These are phyloP conservation scores for Graphium sp. DNA, from an alignment of 2,329 filamentous ascomycete species.

Conservation along the genomic window DNA sequence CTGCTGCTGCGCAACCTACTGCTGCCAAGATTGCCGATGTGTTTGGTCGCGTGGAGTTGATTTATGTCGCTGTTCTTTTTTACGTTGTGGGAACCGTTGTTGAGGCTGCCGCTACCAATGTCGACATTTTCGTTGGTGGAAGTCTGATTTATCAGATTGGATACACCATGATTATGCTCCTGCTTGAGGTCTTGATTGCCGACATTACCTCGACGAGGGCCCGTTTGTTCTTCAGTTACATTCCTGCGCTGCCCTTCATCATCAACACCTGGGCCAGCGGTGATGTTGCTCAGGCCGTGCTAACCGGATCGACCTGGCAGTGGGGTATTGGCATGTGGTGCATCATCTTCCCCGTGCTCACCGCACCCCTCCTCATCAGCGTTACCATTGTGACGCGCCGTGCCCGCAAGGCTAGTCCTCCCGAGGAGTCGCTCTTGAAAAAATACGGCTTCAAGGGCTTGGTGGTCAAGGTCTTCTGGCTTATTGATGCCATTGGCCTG, in stretches of 20 bases:
- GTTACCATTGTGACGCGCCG: constrained; percentile 31
- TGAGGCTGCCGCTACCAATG: constrained; percentile 29
- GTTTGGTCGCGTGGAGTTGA: constrained; percentile 41
- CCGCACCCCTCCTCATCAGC: constrained; percentile 35
- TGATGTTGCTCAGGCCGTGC: constrained; percentile 31
- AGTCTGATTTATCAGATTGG: constrained; percentile 46
- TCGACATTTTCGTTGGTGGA: constrained; percentile 36
- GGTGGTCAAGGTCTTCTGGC: constrained; percentile 24
- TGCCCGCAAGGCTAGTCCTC: constrained; percentile 30
- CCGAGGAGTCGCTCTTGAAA: constrained; percentile 18
- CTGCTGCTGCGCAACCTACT: constrained; percentile 38
- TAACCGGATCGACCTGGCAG: constrained; percentile 32
- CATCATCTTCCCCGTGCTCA: constrained; percentile 43
- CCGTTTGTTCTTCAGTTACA: constrained; percentile 47
- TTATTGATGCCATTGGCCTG: constrained; percentile 25
- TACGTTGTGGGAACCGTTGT: constrained; percentile 41
- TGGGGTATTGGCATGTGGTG: constrained; percentile 51
- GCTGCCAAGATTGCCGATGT: constrained; percentile 45
- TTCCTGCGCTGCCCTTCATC: constrained; percentile 41
- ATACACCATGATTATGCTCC: constrained; percentile 42
- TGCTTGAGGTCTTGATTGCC: constrained; percentile 47
- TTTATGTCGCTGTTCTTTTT: constrained; percentile 41
- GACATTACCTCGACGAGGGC: constrained; percentile 46
- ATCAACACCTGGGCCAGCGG: constrained; percentile 51
- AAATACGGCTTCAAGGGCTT: constrained; percentile 15